Percentiles rank a stretch among this genome's conserved stretches.
phyloP scores from a whole-genome alignment of 2,329 filamentous ascomycete genomes.

The Exophiala aquamarina region DNA sequence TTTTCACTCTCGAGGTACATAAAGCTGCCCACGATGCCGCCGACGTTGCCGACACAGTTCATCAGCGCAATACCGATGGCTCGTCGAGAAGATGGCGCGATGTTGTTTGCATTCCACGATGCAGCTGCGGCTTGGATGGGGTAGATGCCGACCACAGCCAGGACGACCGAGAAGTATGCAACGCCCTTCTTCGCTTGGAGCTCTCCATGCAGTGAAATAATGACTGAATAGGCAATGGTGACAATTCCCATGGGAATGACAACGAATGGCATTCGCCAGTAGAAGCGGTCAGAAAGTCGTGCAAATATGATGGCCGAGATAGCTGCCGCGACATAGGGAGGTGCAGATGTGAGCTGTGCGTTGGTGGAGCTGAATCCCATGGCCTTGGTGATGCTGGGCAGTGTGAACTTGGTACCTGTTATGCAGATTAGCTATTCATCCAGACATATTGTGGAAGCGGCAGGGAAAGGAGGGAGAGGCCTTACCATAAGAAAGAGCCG shows the following conservation, averaged over 20 bases:
- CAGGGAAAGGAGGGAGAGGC: constrained; percentile 11
- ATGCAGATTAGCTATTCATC: constrained; percentile 15
- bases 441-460: constrained; percentile 9
- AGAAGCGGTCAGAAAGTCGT: constrained; percentile 33
- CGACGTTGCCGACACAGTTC: constrained; percentile 37
- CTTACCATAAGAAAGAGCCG: constrained; percentile 13
- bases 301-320: constrained; percentile 33
- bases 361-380: constrained; percentile 59
- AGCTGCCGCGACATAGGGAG: constrained; percentile 62
- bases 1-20: constrained; percentile 37
- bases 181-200: constrained; percentile 26
- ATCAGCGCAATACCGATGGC: constrained; percentile 46
- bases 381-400: constrained; percentile 72
- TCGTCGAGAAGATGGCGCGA: constrained; percentile 27
- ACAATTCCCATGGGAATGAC: constrained; percentile 29
- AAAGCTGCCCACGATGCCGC: constrained; percentile 39
- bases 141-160: constrained; percentile 28
- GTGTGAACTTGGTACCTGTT: constrained; percentile 48
- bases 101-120: constrained; percentile 31
- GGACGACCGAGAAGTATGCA: constrained; percentile 29
- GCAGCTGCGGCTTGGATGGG: constrained; percentile 30
- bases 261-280: constrained; percentile 34
- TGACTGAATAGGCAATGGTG: constrained; percentile 31
- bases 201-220: constrained; percentile 28
- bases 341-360: constrained; percentile 71